A percentile compares a stretch with the other conserved stretches of the same genome.
These are phyloP conservation scores for Dalbergia cochinchinensis DNA, from an alignment of 306 rosid genomes.

Conservation along the genomic window DNA sequence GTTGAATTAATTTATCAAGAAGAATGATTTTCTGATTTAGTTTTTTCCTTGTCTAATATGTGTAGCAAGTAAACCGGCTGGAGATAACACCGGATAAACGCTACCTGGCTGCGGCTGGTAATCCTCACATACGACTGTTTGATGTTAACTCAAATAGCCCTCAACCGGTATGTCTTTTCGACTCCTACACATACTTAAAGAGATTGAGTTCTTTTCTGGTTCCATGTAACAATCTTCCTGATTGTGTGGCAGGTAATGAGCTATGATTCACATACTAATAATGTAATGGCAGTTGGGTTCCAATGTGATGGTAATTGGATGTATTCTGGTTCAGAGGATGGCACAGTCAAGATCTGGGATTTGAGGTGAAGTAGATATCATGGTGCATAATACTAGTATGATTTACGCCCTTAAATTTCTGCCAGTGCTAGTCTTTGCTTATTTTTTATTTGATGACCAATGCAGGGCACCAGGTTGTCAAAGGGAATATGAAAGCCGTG, in stretches of 20 bases:
- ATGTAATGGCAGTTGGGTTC: constrained; percentile 98
- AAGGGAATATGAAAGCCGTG: constrained; percentile 99
- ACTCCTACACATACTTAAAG: neutral
- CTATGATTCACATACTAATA: constrained; percentile 94
- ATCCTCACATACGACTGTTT: constrained; percentile 94
- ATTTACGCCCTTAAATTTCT: constrained; percentile 20
- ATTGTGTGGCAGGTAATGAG: constrained; percentile 76
- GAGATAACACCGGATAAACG: constrained; percentile 99
- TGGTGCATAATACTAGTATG: neutral
- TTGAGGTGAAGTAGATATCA: constrained; percentile 65
- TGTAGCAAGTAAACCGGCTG: constrained; percentile 91
- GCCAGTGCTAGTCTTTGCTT: constrained; percentile 37
- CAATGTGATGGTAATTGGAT: constrained; percentile 99
- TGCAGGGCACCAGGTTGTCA: constrained; percentile 98
- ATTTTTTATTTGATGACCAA: constrained; percentile 37
- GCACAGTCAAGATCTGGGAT: constrained; percentile 99
- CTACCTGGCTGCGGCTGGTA: constrained; percentile 95
- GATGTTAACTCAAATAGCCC: constrained; percentile 93
- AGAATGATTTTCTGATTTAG: constrained; percentile 31
- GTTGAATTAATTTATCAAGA: constrained; percentile 11
- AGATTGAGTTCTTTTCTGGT: neutral
- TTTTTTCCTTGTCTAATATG: constrained; percentile 38
- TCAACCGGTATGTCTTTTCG: constrained; percentile 78
- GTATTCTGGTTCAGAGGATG: constrained; percentile 99
- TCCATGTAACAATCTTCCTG: constrained; percentile 24